Conservation (phyloP, 2,329 filamentous ascomycete genomes). For the Talaromyces sp. region DNA sequence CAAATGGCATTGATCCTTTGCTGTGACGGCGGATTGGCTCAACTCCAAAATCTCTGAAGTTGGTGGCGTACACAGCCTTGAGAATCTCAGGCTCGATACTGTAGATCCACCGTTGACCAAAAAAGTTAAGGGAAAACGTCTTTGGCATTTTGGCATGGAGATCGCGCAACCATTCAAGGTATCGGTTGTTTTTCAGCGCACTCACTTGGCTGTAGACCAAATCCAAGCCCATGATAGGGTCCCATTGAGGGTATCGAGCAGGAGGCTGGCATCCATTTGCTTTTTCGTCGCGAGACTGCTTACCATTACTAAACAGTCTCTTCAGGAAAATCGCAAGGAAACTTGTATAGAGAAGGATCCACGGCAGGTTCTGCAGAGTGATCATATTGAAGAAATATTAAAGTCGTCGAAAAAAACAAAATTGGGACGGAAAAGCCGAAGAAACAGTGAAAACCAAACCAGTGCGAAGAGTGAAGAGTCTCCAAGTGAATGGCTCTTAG, state of each 20-base stretch:
- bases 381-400: background rate
- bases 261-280: conserved; percentile 47
- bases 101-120: background rate
- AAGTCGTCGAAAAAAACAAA: background rate
- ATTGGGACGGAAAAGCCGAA: background rate
- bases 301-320: background rate
- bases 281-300: conserved; percentile 20
- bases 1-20: background rate
- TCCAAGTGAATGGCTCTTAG: background rate
- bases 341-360: background rate
- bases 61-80: conserved; percentile 76
- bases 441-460: background rate
- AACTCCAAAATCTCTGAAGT: conserved; percentile 78
- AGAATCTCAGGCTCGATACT: conserved; percentile 55
- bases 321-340: conserved; percentile 29
- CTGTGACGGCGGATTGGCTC: conserved; percentile 43
- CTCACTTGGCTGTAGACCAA: background rate
- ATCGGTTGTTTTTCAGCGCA: background rate
- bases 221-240: conserved; percentile 17
- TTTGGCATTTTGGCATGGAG: background rate
- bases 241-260: conserved; percentile 40
- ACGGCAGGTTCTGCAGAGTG: background rate
- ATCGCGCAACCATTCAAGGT: background rate
- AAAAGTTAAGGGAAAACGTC: background rate
- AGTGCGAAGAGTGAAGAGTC: background rate